A percentile compares a stretch with the other conserved stretches of the same genome.
Conservation (phyloP, 768 basidiomycete species). For the Austroboletus festivus region DNA sequence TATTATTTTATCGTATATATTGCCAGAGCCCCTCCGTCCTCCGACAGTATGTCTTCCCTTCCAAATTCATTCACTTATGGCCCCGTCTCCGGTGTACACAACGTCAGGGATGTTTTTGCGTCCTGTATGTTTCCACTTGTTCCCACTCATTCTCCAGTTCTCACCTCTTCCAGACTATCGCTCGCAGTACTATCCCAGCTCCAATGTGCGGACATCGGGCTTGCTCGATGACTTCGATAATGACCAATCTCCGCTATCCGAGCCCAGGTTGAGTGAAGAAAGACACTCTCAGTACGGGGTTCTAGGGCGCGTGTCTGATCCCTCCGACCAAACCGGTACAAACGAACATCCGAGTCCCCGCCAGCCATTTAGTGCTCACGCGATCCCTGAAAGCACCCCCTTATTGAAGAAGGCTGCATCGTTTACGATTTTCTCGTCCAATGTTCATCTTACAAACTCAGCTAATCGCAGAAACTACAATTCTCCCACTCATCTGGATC, state of each 20-base stretch:
- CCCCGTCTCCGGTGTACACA: conserved; percentile 47
- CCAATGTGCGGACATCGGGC: conserved; percentile 52
- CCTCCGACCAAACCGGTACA: conserved; percentile 21
- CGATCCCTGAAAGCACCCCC: conserved; percentile 33
- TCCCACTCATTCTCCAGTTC: neutral
- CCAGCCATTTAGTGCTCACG: neutral
- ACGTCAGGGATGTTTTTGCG: conserved; percentile 53
- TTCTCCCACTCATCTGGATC: neutral
- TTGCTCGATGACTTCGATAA: conserved; percentile 38
- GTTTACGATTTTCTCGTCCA: conserved; percentile 24
- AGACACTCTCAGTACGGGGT: conserved; percentile 3
- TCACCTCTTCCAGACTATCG: conserved; percentile 50
- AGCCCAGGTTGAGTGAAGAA: conserved; percentile 6
- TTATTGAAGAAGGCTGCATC: conserved; percentile 40
- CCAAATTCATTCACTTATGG: conserved; percentile 42
- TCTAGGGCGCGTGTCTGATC: neutral
- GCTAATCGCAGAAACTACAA: neutral
- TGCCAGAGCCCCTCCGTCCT: neutral
- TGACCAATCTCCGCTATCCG: conserved; percentile 20
- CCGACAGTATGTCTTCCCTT: conserved; percentile 45
- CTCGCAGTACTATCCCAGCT: conserved; percentile 63
- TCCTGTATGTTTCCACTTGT: conserved; percentile 45
- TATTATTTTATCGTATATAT: neutral
- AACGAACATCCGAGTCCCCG: neutral
- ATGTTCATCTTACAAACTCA: neutral